Evolutionary conservation across 2,329 filamentous ascomycete species (phyloP), one percentile per base, ranked within the genome.

Genomic region (Fusarium sp.): DNA sequence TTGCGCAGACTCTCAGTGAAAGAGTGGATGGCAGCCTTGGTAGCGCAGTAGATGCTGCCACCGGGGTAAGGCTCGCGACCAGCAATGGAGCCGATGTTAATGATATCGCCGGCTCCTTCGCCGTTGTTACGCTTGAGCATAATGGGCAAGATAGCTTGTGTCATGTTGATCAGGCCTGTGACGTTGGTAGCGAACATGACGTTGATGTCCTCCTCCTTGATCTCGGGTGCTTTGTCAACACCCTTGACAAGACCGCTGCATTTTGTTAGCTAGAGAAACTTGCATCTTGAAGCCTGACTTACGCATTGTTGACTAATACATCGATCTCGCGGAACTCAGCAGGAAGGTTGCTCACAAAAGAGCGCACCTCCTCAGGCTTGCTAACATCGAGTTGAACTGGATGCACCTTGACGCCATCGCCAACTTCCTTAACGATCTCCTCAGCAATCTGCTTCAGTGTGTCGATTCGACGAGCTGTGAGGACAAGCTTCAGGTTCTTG

Each of bases 281-380:
- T 16, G 14, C 7, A 31, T 31, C 1, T 4, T 3, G 4, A 3
- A 1, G 0, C 0, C 7, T 13, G 1, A 85, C 91, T 80, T 80
- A 96, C 93, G 95, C 95, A 84, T 98, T 98, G 82, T 99, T 99
- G 11, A 99, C 93, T 62, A 99, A 81, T 2, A 98, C 86, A 79
- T 98, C 88, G 59, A 98, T 91, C 25, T 93, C 89, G 77, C 86
- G 89, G 81, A 93, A 98, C 76, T 94, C 94, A 54, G 89, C 88
- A 0, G 95, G 94, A 71, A 98, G 81, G 30, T 84, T 86, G 3
- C 81, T 82, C 21, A 98, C 89, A 75, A 98, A 94, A 30, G 81
- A 82, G 51, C 86, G 85, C 7, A 98, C 87, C 76, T 95, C 90
- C 2, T 90, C 88, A 0, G 92, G 85, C 54, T 91, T 91, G 83